Evolutionary conservation across 345 rosid genomes (phyloP), one percentile per base, ranked within the genome.

Genomic region (Pugionium dolabratum): DNA sequence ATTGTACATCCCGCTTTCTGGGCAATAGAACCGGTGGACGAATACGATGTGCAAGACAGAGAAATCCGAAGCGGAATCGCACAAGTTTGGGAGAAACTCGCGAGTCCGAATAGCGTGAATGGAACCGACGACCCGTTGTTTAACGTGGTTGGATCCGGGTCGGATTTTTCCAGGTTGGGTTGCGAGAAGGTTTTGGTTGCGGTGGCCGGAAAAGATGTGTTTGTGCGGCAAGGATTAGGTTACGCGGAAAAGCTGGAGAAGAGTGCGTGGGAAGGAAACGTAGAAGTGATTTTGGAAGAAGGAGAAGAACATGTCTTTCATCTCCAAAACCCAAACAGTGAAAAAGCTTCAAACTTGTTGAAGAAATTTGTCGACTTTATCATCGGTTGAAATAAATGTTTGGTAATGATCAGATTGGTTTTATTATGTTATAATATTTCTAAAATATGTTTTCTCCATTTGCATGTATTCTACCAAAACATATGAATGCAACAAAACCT

Each of bases 1-100:
- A 44, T 84, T 50, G 72, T 82, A 7, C 85, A 82, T 60, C 83
- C 84, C 11, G 75, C 59, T 46, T 84, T 87, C 61, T 83, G 82
- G 75, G 75, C 76, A 5, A 70, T 62, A n/a, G 67, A 79, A 25
- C 87, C 90, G 0, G 64, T 81, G 5, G 75, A 71, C 48, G 90
- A 85, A 37, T 26, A 69, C 1, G 90, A 86, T 37, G 40, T 62
- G 1, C 31, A 55, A 10, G 62, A 81, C 9, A 78, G 67, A 1
- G 79, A 51, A 0, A 44, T 2, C 54, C 80, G 75, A 73, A 77
- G 59, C 0, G 2, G 28, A 4, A 8, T 71, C 28, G 90, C 71
- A 0, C 31, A 66, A 2, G 7, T 82, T 31, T 86, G 94, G 89
- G 78, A 80, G 8, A 71, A 81, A n/a, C 74, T 81, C 0, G 73